Evolutionary conservation across 805 yeast species (phyloP), one percentile per base, ranked within the genome.

Genomic region (Teunomyces funiuensis): DNA sequence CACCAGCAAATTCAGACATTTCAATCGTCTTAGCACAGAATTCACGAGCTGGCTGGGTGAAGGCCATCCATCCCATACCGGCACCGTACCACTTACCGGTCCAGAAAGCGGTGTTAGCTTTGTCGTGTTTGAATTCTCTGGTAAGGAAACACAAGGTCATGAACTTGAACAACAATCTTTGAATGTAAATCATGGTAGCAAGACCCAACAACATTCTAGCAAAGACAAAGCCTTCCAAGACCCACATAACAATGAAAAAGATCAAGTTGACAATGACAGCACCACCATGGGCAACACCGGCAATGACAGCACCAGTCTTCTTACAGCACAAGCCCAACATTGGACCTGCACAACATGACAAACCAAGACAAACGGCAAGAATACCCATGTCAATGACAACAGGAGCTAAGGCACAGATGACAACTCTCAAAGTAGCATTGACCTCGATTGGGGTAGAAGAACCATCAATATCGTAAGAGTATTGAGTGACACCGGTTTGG

Each of bases 1-100:
- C 99, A 62, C 96, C 96, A 22, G 97, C 91, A 65, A 95, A 93
- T 71, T 89, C 91, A 40, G 96, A 88, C 75, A 87, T 69, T 73
- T 93, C 99, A 55, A 91, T 87, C 49, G 84, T 77, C 79, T 93
- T 93, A 53, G 97, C 97, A 58, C 81, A 77, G 60, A 88, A 88
- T 73, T 93, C 99, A 77, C 99, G 88, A 40, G 86, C 61, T 48
- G 99, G 99, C 73, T 91, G 98, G 25, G 98, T 83, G 76, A 86
- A 79, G 15, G 97, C 96, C 78, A 84, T 81, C 80, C 83, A 82
- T 45, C 98, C 99, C 67, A 91, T 71, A 60, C 96, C 93, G 46
- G 87, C 76, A 45, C 95, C 93, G 66, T 90, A 89, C 99, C 99
- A 93, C 70, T 89, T 90, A 77, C 99, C 99, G 44, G 96, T 87